Conservation (phyloP, 2,329 filamentous ascomycete species). For the Escovopsis weberi region DNA sequence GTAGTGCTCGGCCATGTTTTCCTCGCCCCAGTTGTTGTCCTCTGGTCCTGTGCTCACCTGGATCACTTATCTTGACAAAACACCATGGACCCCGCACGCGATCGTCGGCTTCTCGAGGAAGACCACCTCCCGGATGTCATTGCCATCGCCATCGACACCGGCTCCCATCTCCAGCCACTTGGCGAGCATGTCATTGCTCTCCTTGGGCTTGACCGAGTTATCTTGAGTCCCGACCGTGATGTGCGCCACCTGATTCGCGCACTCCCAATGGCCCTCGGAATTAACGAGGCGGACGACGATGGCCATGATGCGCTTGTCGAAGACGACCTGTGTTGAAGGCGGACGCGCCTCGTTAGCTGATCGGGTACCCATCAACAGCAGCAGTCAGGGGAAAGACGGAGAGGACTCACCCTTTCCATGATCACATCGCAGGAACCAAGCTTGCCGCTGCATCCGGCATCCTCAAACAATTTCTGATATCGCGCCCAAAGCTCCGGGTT, state of each 20-base stretch:
- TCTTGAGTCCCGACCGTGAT: conserved; percentile 78
- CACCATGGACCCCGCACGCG: conserved; percentile 33
- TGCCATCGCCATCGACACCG: conserved; percentile 22
- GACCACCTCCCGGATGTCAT: conserved; percentile 31
- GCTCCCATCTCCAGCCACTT: conserved; percentile 52
- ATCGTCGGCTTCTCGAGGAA: conserved; percentile 35
- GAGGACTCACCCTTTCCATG: conserved; percentile 39
- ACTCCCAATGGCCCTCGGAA: conserved; percentile 44
- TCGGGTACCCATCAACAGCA: no score
- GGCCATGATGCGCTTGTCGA: conserved; percentile 78
- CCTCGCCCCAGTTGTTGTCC: not conserved
- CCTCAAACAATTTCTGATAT: conserved; percentile 48
- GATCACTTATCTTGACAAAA: conserved; percentile 26
- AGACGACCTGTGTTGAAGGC: conserved; percentile 44
- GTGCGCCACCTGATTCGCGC: conserved; percentile 66
- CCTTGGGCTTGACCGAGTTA: conserved; percentile 68
- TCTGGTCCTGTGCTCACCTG: not conserved
- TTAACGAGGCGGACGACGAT: conserved; percentile 66
- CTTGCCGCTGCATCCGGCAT: conserved; percentile 14
- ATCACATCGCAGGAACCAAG: conserved; percentile 51
- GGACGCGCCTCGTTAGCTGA: no score
- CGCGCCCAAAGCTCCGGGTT: conserved; percentile 60
- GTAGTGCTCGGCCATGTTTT: not conserved
- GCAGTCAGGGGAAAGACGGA: conserved; percentile 17
- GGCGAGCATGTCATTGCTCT: conserved; percentile 75